phyloP scores from a whole-genome alignment of 2,329 filamentous ascomycete genomes.

The Phyllosticta paracitricarpa region DNA sequence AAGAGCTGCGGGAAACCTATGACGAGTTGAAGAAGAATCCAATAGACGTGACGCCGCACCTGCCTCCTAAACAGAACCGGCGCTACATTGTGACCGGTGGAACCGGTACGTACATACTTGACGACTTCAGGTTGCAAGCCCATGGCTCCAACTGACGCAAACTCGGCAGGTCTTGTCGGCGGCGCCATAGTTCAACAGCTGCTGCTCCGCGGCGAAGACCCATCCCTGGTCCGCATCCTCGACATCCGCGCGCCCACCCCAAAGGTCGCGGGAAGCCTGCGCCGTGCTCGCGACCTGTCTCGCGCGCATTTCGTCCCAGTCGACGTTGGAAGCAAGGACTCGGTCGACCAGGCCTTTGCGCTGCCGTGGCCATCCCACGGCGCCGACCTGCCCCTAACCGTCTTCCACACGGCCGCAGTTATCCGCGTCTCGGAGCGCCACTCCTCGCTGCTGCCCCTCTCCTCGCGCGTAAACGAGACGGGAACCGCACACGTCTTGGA shows the following conservation, averaged over 20 bases:
- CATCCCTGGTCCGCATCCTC: slow-evolving; percentile 43
- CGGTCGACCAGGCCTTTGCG: slow-evolving; percentile 38
- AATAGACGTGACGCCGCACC: slow-evolving; percentile 23
- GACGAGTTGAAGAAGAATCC: slow-evolving; percentile 19
- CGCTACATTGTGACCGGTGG: slow-evolving; percentile 32
- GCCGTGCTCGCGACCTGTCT: slow-evolving; percentile 27
- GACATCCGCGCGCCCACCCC: slow-evolving; percentile 34
- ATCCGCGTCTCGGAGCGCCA: slow-evolving; percentile 44
- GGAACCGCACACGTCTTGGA: slow-evolving; percentile 42
- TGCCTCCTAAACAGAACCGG: slow-evolving; percentile 28
- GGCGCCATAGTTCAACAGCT: slow-evolving; percentile 46
- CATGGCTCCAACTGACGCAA: background rate
- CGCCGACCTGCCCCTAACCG: slow-evolving; percentile 40
- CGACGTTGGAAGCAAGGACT: slow-evolving; percentile 40
- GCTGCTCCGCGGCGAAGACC: slow-evolving; percentile 41
- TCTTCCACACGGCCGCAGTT: slow-evolving; percentile 48
- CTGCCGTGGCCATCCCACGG: slow-evolving; percentile 37
- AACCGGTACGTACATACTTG: slow-evolving; percentile 17
- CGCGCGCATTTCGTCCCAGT: slow-evolving; percentile 37
- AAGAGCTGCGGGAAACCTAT: slow-evolving; percentile 25
- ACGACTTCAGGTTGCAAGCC: background rate
- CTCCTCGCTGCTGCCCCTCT: slow-evolving; percentile 35
- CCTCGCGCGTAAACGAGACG: slow-evolving; percentile 40
- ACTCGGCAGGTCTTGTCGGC: slow-evolving; percentile 41
- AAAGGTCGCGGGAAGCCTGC: slow-evolving; percentile 30